A percentile compares a stretch with the other conserved stretches of the same genome.
Conservation (phyloP, 2,329 filamentous ascomycete genomes). For the Aspergillus novoparasiticus region DNA sequence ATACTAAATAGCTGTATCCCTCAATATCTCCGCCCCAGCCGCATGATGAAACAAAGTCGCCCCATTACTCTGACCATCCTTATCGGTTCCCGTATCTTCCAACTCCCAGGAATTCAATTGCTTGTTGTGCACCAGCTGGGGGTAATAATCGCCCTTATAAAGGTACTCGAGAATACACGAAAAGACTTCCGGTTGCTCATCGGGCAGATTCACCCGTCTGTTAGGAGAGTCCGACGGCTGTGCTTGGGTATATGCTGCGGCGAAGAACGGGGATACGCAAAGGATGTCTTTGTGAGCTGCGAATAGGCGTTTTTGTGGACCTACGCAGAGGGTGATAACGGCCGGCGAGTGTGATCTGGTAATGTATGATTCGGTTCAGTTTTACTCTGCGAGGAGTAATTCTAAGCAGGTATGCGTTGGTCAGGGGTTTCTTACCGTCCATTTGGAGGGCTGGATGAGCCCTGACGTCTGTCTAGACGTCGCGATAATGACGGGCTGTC, state of each 20-base stretch:
- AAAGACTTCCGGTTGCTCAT: conserved; percentile 88
- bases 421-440: conserved; percentile 32
- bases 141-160: conserved; percentile 93
- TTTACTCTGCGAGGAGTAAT: neutral
- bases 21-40: conserved; percentile 70
- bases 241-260: conserved; percentile 64
- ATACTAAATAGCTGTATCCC: conserved; percentile 84
- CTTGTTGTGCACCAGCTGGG: conserved; percentile 80
- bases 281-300: conserved; percentile 89
- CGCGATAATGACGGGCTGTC: conserved; percentile 24
- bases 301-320: conserved; percentile 82
- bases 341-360: conserved; percentile 55
- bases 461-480: conserved; percentile 27
- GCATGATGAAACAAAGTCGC: conserved; percentile 70
- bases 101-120: conserved; percentile 78
- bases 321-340: conserved; percentile 79
- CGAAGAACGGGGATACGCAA: conserved; percentile 76
- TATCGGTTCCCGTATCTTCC: conserved; percentile 58
- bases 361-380: conserved; percentile 43
- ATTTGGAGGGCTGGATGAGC: conserved; percentile 33
- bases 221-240: conserved; percentile 49
- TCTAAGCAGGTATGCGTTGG: neutral
- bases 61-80: conserved; percentile 53
- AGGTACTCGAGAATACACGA: conserved; percentile 88
- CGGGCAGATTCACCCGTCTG: conserved; percentile 77